Evolutionary conservation across 2,329 filamentous ascomycete genomes (phyloP), one percentile per base, ranked within the genome.

Genomic region (Pseudocercospora crystallina): DNA sequence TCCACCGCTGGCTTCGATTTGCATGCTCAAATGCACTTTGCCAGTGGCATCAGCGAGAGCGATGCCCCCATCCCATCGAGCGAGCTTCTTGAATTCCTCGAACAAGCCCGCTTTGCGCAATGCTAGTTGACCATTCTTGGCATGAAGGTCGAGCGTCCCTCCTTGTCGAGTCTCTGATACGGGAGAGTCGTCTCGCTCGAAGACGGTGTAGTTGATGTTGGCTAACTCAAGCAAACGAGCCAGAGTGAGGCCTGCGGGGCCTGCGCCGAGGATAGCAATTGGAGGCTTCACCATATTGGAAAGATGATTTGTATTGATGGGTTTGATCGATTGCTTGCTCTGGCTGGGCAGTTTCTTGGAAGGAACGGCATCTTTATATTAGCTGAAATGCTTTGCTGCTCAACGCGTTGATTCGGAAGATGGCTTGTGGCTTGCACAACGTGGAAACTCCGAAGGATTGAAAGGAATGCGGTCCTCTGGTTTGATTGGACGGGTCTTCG

Each of bases 241-340:
- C 10, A 69, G 61, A 5, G 56, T 54, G 12, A 67, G 61, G 26
- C 67, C 66, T 11, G 52, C 53, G 14, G 66, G 66, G 5, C 66
- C 66, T 10, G 62, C 65, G 39, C 66, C 66, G 8, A 69, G 51
- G 34, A 69, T 67, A n/a, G 65, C 65, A 42, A 67, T 63, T 41
- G 58, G 20, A 26, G 20, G 20, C 7, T 26, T 26, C 20, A 26
- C 20, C 20, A 26, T 26, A 7, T 26, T 26, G 20, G 20, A 26
- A 26, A 26, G 20, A 26, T 26, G 20, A 26, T 26, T 26, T 3
- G 7, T 26, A 26, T 26, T 7, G 20, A 26, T 26, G 20, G 7
- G n/a, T n/a, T 26, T 26, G 20, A 26, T 26, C 20, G 20, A 26
- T 26, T 26, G 20, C 20, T 26, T 26, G 20, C 4, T 7, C 20